Percentiles rank a stretch among this genome's conserved stretches.
Evolutionary conservation across 768 basidiomycete species (phyloP).

Genomic region (Amyloporia xantha): DNA sequence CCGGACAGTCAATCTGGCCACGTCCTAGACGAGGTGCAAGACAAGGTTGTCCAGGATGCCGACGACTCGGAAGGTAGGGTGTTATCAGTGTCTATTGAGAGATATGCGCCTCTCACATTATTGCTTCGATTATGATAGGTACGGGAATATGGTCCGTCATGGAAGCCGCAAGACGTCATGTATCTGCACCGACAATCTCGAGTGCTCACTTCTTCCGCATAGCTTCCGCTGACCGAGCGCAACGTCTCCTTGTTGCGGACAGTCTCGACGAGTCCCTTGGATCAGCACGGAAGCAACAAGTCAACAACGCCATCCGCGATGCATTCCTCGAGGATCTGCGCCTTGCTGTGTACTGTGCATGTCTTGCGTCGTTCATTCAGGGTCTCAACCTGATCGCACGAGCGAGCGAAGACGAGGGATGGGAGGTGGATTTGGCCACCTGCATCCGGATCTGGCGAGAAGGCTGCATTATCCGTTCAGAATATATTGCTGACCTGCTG

Average conservation of each 20-base stretch:
- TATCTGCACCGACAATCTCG: conserved; percentile 17
- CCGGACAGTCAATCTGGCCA: conserved; percentile 10
- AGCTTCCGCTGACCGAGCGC: conserved; percentile 17
- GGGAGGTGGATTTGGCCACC: conserved; percentile 12
- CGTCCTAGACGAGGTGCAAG: conserved; percentile 16
- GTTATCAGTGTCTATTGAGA: neutral
- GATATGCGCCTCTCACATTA: neutral
- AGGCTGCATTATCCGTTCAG: conserved; percentile 20
- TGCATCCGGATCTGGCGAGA: conserved; percentile 19
- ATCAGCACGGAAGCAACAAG: conserved; percentile 11
- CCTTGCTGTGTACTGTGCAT: conserved; percentile 15
- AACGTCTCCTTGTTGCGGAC: conserved; percentile 13
- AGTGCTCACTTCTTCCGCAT: conserved; percentile 19
- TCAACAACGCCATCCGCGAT: conserved; percentile 5
- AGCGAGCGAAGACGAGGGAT: conserved; percentile 15
- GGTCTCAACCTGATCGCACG: conserved; percentile 18
- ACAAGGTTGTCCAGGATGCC: conserved; percentile 20
- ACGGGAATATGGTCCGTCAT: conserved; percentile 18
- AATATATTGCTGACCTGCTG: conserved; percentile 16
- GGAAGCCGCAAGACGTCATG: conserved; percentile 15
- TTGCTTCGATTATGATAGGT: too few relatives aligned
- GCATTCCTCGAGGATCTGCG: conserved; percentile 14
- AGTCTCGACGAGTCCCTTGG: conserved; percentile 9
- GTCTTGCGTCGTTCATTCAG: conserved; percentile 15
- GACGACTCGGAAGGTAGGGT: conserved; percentile 16